phyloP scores from a whole-genome alignment of 495 filamentous ascomycete species.

The Hypomontagnella submonticulosa region DNA sequence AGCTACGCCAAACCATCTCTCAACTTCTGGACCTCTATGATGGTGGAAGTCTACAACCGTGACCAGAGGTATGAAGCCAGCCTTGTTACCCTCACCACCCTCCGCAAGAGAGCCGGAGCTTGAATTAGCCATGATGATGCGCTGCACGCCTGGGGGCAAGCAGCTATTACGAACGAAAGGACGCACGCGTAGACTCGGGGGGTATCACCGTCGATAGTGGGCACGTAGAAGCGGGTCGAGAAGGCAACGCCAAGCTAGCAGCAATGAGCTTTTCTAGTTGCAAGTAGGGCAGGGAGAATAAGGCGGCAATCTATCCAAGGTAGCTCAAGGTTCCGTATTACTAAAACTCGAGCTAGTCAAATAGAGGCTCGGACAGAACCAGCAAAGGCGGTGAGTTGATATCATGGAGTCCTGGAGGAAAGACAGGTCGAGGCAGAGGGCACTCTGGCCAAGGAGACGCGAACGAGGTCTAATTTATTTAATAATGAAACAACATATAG shows the following conservation, averaged over 20 bases:
- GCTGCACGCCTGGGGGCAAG: constrained; percentile 1
- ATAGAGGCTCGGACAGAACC: constrained; percentile 14
- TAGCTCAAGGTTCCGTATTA: constrained; percentile 13
- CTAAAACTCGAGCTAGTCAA: constrained; percentile 3
- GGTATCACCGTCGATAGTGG: constrained; percentile 5
- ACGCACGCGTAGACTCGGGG: constrained; percentile 14
- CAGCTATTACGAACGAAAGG: constrained; percentile 1
- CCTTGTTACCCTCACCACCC: constrained; percentile 11
- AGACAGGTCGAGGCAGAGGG: constrained; percentile 19
- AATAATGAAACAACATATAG: constrained; percentile 16
- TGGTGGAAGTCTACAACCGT: constrained; percentile 98
- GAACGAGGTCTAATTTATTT: constrained; percentile 9
- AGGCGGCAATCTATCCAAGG: constrained; percentile 22
- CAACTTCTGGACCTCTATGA: constrained; percentile 93
- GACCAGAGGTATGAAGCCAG: constrained; percentile 71
- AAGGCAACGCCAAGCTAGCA: constrained; percentile 3
- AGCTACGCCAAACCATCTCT: constrained; percentile 84
- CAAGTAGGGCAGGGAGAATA: constrained; percentile 1
- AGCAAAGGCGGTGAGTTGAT: constrained; percentile 33
- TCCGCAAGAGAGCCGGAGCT: constrained; percentile 21
- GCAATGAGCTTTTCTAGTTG: constrained; percentile 7
- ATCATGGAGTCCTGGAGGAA: constrained; percentile 6
- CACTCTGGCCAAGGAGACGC: constrained; percentile 13
- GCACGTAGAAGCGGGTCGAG: constrained; percentile 12
- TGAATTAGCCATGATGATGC: constrained; percentile 36